These are phyloP conservation scores for Leccinum arenicola DNA, from an alignment of 768 basidiomycete species.

Conservation along the genomic window DNA sequence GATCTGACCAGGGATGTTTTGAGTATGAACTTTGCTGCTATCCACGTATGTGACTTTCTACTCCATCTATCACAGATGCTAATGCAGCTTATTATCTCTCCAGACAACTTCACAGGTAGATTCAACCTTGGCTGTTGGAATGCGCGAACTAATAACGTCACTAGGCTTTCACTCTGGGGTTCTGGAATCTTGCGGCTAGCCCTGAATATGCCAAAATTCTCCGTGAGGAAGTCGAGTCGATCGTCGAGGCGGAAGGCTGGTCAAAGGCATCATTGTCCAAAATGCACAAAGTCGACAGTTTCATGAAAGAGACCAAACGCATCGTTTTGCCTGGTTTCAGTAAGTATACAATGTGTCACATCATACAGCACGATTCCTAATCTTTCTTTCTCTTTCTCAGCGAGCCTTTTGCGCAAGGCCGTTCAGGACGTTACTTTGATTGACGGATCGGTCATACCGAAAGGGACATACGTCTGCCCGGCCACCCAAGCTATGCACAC, in stretches of 20 bases:
- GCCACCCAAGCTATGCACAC: neutral
- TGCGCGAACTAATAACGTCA: neutral
- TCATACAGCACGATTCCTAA: neutral
- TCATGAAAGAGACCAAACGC: neutral
- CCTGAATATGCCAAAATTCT: neutral
- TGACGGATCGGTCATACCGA: neutral
- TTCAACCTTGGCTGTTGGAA: neutral
- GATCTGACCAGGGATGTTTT: constrained; percentile 23
- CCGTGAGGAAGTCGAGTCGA: neutral
- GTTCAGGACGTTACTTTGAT: neutral
- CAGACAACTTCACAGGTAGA: neutral
- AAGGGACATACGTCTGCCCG: neutral
- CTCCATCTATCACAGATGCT: neutral
- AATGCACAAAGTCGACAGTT: neutral
- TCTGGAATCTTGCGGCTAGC: neutral
- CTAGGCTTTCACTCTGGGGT: neutral
- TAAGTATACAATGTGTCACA: neutral
- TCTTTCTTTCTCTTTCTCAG: neutral
- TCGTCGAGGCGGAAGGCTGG: neutral
- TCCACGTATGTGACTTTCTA: constrained; percentile 14
- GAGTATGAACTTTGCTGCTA: constrained; percentile 22
- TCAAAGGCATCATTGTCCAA: neutral
- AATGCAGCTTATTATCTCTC: too few species aligned
- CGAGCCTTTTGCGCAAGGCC: neutral
- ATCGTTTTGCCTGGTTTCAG: neutral